Percentiles rank a stretch among this genome's conserved stretches.
Conservation (phyloP, 768 basidiomycete species). For the Xerocomellus dryophilus region DNA sequence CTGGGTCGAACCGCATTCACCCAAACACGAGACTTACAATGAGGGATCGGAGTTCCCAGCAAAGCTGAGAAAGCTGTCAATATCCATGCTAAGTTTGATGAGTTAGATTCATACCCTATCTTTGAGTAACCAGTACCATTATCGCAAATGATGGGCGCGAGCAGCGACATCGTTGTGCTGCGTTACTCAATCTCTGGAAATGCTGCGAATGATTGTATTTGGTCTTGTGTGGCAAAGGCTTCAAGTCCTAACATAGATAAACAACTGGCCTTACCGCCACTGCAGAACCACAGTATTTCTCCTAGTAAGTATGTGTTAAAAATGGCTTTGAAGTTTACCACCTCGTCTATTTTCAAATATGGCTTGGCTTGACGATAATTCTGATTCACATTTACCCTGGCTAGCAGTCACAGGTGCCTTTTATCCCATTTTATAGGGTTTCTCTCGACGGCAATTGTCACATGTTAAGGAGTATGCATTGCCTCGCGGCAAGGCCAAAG, state of each 20-base stretch:
- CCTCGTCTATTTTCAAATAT: neutral
- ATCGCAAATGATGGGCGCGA: conserved; percentile 95
- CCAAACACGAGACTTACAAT: conserved; percentile 57
- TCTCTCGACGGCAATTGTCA: too few relatives aligned
- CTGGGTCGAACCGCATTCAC: conserved; percentile 3
- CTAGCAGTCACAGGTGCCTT: neutral
- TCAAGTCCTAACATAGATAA: conserved; percentile 26
- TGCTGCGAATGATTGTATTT: conserved; percentile 22
- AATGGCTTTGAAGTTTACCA: neutral
- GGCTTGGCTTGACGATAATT: too few relatives aligned
- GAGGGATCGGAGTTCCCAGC: conserved; percentile 99
- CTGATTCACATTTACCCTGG: neutral
- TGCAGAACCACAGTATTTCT: too few relatives aligned
- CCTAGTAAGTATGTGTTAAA: too few relatives aligned
- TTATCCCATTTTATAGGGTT: too few relatives aligned
- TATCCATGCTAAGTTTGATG: neutral
- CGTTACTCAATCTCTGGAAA: conserved; percentile 8
- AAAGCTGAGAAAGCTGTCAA: conserved; percentile 54
- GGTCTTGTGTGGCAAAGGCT: conserved; percentile 22
- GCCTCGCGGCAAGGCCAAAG: too few relatives aligned
- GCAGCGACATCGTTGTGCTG: conserved; percentile 61
- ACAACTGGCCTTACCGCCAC: conserved; percentile 5
- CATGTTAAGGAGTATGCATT: too few relatives aligned
- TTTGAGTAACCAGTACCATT: conserved; percentile 98
- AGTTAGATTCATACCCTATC: conserved; percentile 66